These are phyloP conservation scores for Plasmodium vivax DNA, from an alignment of 169 alveolate species.

Conservation along the genomic window DNA sequence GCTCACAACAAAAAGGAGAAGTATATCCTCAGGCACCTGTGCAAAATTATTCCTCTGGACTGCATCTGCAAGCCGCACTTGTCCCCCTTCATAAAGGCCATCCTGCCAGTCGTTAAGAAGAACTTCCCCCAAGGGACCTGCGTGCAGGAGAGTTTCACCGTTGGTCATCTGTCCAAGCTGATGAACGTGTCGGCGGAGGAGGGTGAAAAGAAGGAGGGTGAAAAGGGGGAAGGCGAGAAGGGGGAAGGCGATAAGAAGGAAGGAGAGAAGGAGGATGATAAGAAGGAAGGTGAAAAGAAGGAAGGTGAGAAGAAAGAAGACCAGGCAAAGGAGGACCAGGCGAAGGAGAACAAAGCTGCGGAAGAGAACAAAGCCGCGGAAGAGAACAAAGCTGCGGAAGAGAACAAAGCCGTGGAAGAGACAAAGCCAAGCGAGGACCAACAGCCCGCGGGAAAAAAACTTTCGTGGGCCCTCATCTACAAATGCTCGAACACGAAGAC, in stretches of 20 bases:
- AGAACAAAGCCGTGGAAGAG: background rate
- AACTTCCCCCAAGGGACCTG: constrained; percentile 28
- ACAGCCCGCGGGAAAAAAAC: constrained; percentile 10
- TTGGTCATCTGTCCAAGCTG: background rate
- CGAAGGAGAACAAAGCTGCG: background rate
- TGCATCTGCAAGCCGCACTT: constrained; percentile 80
- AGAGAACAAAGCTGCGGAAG: background rate
- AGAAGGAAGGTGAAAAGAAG: background rate
- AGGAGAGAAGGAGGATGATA: background rate
- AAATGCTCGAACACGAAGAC: constrained; percentile 80
- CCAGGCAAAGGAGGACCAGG: background rate
- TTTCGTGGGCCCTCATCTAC: constrained; percentile 82
- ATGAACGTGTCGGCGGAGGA: constrained; percentile 22
- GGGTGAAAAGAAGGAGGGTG: background rate
- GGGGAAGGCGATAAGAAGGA: background rate
- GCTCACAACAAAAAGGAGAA: constrained; percentile 50
- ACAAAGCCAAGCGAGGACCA: background rate
- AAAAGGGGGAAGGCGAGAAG: background rate
- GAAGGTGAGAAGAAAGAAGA: background rate
- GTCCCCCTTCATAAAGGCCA: constrained; percentile 46
- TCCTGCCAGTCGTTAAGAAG: constrained; percentile 18
- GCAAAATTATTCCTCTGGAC: constrained; percentile 82
- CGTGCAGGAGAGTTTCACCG: constrained; percentile 11
- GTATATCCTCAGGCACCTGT: constrained; percentile 72
- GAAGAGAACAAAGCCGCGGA: background rate